phyloP scores from a whole-genome alignment of 345 rosid genomes.

The Noccaea caerulescens region DNA sequence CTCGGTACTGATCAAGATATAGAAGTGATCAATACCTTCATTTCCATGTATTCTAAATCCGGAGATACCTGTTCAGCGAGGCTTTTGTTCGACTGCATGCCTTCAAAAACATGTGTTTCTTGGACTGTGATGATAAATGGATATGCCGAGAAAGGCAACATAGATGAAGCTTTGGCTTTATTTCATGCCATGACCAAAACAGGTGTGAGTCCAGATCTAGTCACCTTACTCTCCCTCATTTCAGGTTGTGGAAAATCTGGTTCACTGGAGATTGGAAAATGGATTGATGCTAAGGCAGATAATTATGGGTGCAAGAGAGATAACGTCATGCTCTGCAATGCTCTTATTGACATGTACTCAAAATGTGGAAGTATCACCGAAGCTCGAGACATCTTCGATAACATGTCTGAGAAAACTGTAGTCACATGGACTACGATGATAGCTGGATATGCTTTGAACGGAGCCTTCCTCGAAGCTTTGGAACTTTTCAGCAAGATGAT shows the following conservation, averaged over 20 bases:
- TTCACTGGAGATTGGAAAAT: slow-evolving; percentile 63
- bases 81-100: slow-evolving; percentile 57
- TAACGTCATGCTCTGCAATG: slow-evolving; percentile 53
- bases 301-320: slow-evolving; percentile 49
- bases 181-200: slow-evolving; percentile 56
- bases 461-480: slow-evolving; percentile 53
- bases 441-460: slow-evolving; percentile 65
- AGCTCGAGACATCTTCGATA: slow-evolving; percentile 53
- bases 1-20: slow-evolving; percentile 54
- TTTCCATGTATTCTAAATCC: slow-evolving; percentile 70
- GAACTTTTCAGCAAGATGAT: slow-evolving; percentile 56
- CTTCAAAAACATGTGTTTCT: slow-evolving; percentile 58
- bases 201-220: slow-evolving; percentile 58
- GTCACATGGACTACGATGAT: slow-evolving; percentile 73
- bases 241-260: slow-evolving; percentile 64
- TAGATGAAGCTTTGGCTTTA: slow-evolving; percentile 60
- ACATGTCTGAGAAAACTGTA: slow-evolving; percentile 53
- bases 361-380: slow-evolving; percentile 66
- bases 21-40: slow-evolving; percentile 54
- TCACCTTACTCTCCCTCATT: slow-evolving; percentile 61
- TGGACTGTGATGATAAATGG: slow-evolving; percentile 90
- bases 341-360: slow-evolving; percentile 69
- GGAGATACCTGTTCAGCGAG: slow-evolving; percentile 55
- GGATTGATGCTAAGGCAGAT: slow-evolving; percentile 54
- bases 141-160: slow-evolving; percentile 64